phyloP scores from a whole-genome alignment of 441 rosid genomes.

The Bocquillonia castaneifolia region DNA sequence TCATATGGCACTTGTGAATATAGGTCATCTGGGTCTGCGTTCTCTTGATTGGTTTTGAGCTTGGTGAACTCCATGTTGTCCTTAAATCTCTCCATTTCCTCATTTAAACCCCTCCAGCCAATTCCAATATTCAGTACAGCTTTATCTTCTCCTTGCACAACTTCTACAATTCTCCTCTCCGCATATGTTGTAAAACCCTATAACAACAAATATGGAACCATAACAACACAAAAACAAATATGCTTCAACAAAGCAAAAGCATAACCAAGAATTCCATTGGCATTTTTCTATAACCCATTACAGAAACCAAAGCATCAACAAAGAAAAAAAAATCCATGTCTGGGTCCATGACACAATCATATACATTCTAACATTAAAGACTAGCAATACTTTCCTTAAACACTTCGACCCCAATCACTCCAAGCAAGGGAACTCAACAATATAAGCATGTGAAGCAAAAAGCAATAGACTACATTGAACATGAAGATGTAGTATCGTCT shows the following conservation, averaged over 20 bases:
- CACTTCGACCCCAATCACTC: background rate
- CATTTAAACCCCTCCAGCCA: conserved; percentile 82
- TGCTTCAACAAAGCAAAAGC: background rate
- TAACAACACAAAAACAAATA: background rate
- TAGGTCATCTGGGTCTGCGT: conserved; percentile 73
- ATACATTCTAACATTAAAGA: no score
- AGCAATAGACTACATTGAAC: background rate
- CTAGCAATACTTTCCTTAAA: background rate
- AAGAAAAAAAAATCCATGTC: no score
- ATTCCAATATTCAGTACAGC: conserved; percentile 76
- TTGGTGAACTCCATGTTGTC: conserved; percentile 83
- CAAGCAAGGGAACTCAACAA: background rate
- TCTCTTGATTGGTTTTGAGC: conserved; percentile 75
- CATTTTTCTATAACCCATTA: background rate
- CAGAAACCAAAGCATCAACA: background rate
- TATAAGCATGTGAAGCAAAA: background rate
- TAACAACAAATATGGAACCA: conserved; percentile 18
- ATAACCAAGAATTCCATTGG: background rate
- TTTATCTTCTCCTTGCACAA: conserved; percentile 75
- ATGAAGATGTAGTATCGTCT: background rate
- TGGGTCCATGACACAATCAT: no score
- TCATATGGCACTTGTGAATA: conserved; percentile 87
- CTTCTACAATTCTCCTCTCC: conserved; percentile 90
- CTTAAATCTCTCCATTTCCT: conserved; percentile 71
- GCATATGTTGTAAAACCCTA: conserved; percentile 93